phyloP scores from a whole-genome alignment of 345 rosid species.

The Cochlearia excelsa region DNA sequence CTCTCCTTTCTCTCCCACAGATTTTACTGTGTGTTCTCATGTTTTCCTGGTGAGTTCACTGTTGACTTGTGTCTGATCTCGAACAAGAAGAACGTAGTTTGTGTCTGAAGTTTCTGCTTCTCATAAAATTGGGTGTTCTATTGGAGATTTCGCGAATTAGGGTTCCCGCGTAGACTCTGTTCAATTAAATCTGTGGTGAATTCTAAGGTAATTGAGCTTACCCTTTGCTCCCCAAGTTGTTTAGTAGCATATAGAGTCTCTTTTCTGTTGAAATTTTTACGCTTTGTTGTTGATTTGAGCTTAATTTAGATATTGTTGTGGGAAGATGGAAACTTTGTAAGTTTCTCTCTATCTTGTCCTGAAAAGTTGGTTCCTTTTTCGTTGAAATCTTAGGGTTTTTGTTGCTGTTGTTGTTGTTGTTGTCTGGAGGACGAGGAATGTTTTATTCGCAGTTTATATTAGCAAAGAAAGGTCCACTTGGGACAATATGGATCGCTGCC shows the following conservation, averaged over 20 bases:
- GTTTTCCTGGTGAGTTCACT: background rate
- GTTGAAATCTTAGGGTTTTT: slow-evolving; percentile 35
- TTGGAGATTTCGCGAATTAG: slow-evolving; percentile 20
- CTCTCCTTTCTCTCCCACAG: slow-evolving; percentile 10
- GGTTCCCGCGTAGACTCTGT: slow-evolving; percentile 28
- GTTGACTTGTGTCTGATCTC: slow-evolving; percentile 28
- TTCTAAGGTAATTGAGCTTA: slow-evolving; percentile 28
- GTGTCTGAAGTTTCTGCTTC: slow-evolving; percentile 6
- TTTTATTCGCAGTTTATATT: slow-evolving; percentile 98
- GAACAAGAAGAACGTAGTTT: slow-evolving; percentile 1
- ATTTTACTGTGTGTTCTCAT: slow-evolving; percentile 16
- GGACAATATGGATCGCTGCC: slow-evolving; percentile 99
- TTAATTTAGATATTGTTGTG: slow-evolving; percentile 22
- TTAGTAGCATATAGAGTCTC: slow-evolving; percentile 12
- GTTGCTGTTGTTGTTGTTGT: background rate
- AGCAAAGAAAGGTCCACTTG: slow-evolving; percentile 99
- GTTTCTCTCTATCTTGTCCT: background rate
- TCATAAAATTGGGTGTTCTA: slow-evolving; percentile 11
- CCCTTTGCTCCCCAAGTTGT: slow-evolving; percentile 6
- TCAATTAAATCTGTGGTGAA: slow-evolving; percentile 15
- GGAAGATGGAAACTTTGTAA: slow-evolving; percentile 13
- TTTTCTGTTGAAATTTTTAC: slow-evolving; percentile 3
- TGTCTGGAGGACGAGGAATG: slow-evolving; percentile 46
- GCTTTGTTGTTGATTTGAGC: slow-evolving; percentile 19
- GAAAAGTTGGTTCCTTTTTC: slow-evolving; percentile 25